Evolutionary conservation across 2,329 filamentous ascomycete species (phyloP), one percentile per base, ranked within the genome.

Genomic region (Thelonectria rubi): DNA sequence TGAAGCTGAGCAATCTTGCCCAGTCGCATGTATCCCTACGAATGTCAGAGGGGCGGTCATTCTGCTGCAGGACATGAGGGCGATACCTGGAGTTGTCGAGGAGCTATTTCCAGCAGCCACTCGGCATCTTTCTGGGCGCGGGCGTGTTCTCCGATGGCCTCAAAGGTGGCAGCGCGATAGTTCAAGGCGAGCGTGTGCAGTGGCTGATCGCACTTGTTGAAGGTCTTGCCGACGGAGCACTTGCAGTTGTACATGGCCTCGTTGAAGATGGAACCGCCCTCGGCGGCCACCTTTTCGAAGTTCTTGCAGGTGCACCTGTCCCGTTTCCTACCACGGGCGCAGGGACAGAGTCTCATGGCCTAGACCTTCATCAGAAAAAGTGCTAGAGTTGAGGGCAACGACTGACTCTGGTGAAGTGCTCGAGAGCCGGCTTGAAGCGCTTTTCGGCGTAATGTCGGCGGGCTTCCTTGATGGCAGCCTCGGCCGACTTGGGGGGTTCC

Each of bases 51-150:
- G 37, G 14, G 8, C 3, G n/a, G n/a, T 6, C 20, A 30, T 14
- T 39, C 2, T 15, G 8, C 6, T 34, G 39, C 8, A 18, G n/a
- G 20, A 21, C 5, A 47, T 11, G 18, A 39, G 4, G 6, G 9
- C 40, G 74, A 39, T 68, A 80, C 79, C 65, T 81, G 78, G 15
- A 79, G 73, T 2, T 76, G 67, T 37, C 73, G 70, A 20, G 79
- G 79, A 6, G 79, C 76, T 43, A 81, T 72, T 55, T 80, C 77
- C 17, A 81, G 63, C 20, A 81, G 75, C 78, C 79, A 81, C 65
- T 78, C 76, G 9, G 79, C 79, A 55, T 81, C 79, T 34, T 64
- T 73, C 60, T 69, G 73, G 14, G 79, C 79, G 21, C 76, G 74
- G 5, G 73, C 74, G 2, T 80, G 68, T 55, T 79, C 74, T 8